Percentiles rank a stretch among this genome's conserved stretches.
These are phyloP conservation scores for Fusarium fujikuroi DNA, from an alignment of 2,329 filamentous ascomycete species.

Conservation along the genomic window DNA sequence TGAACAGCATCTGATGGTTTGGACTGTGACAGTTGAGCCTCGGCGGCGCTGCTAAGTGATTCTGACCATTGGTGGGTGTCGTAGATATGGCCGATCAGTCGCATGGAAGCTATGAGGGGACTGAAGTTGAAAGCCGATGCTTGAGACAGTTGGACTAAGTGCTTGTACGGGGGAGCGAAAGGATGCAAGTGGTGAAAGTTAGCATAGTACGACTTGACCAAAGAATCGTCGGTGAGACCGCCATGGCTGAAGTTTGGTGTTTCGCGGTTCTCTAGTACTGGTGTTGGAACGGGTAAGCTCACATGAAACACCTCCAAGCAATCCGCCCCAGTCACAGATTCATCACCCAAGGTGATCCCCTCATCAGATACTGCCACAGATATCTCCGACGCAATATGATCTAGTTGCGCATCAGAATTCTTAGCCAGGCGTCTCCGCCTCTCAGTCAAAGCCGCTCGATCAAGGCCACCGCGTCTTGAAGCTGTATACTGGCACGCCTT, in stretches of 20 bases:
- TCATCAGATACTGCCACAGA: too few species aligned
- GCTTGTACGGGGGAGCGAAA: conserved; percentile 37
- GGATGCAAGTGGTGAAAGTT: conserved; percentile 51
- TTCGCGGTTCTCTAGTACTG: background rate
- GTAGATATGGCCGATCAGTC: conserved; percentile 51
- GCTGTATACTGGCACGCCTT: conserved; percentile 62
- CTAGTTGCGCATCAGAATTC: rapidly evolving
- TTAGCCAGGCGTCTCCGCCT: conserved; percentile 43
- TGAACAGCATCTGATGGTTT: conserved; percentile 41
- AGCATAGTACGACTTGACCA: conserved; percentile 51
- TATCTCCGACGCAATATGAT: rapidly evolving
- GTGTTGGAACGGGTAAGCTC: background rate
- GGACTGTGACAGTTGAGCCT: conserved; percentile 8
- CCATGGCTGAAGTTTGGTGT: background rate
- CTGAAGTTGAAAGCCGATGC: conserved; percentile 19
- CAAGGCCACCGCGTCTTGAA: conserved; percentile 59
- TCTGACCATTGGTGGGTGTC: conserved; percentile 32
- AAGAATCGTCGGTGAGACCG: conserved; percentile 27
- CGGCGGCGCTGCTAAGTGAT: background rate
- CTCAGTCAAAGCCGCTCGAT: conserved; percentile 43
- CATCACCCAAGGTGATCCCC: background rate
- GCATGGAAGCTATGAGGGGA: conserved; percentile 44
- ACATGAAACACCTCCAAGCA: background rate
- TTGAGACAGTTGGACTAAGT: conserved; percentile 24
- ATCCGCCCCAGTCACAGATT: too few species aligned